A percentile compares a stretch with the other conserved stretches of the same genome.
These are phyloP conservation scores for Mycena metata DNA, from an alignment of 768 basidiomycete genomes.

Conservation along the genomic window DNA sequence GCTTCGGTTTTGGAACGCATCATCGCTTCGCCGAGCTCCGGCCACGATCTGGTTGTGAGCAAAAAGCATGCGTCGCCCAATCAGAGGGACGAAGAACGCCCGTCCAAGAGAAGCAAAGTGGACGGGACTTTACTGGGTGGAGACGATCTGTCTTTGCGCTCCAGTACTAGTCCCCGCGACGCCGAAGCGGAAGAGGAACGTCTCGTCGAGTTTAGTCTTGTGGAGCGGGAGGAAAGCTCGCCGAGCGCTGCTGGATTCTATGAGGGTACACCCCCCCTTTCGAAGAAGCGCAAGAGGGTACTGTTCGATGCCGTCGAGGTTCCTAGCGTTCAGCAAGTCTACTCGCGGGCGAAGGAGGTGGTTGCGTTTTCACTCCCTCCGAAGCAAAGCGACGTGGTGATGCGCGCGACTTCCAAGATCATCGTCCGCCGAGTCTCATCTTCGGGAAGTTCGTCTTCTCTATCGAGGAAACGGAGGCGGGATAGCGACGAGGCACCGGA, in stretches of 20 bases:
- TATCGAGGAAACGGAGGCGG: constrained; percentile 27
- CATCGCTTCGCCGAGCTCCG: constrained; percentile 49
- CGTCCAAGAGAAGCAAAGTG: constrained; percentile 49
- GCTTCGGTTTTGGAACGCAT: constrained; percentile 63
- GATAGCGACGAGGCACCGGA: constrained; percentile 24
- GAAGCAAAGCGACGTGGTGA: constrained; percentile 11
- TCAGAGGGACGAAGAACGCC: constrained; percentile 45
- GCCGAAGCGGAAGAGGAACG: constrained; percentile 41
- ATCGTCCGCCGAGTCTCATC: constrained; percentile 19
- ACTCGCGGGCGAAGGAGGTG: constrained; percentile 24
- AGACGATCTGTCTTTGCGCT: constrained; percentile 32
- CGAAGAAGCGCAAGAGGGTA: constrained; percentile 62
- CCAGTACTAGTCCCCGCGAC: constrained; percentile 24
- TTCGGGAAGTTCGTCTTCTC: constrained; percentile 3
- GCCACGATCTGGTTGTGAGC: constrained; percentile 43
- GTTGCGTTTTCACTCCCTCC: neutral
- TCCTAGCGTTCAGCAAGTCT: constrained; percentile 50
- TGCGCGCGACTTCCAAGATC: constrained; percentile 32
- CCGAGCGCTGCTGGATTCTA: constrained; percentile 17
- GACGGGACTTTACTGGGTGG: constrained; percentile 22
- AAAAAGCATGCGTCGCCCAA: constrained; percentile 62
- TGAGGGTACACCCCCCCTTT: constrained; percentile 30
- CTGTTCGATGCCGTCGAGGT: constrained; percentile 68
- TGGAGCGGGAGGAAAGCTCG: constrained; percentile 26
- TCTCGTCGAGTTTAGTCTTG: constrained; percentile 32